Evolutionary conservation across 2,329 filamentous ascomycete species (phyloP).

Genomic region (Kalmusia sp.): DNA sequence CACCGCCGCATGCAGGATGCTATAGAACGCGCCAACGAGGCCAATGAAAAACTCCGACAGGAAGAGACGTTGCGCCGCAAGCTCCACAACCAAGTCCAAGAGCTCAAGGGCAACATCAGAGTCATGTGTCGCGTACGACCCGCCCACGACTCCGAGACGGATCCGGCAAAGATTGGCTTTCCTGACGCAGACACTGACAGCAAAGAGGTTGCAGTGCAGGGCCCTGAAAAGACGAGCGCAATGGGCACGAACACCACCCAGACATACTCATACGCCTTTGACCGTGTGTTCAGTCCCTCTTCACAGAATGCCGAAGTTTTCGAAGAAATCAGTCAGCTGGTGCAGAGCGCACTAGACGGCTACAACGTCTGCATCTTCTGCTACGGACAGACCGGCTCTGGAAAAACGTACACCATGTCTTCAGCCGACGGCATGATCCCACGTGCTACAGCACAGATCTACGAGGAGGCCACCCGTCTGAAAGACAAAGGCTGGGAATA

Average conservation of each 20-base stretch:
- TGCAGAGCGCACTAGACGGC: constrained; percentile 93
- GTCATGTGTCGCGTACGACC: constrained; percentile 97
- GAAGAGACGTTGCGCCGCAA: constrained; percentile 91
- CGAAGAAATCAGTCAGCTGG: constrained; percentile 93
- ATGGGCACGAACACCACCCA: constrained; percentile 78
- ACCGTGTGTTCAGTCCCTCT: constrained; percentile 84
- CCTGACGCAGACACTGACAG: constrained; percentile 82
- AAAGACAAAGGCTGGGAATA: constrained; percentile 95
- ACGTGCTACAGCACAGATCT: constrained; percentile 90
- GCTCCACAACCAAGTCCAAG: constrained; percentile 96
- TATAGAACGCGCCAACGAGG: constrained; percentile 70
- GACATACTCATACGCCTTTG: constrained; percentile 86
- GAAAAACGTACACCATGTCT: constrained; percentile 97
- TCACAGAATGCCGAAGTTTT: constrained; percentile 88
- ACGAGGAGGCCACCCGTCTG: constrained; percentile 81
- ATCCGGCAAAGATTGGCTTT: constrained; percentile 77
- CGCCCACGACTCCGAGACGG: constrained; percentile 63
- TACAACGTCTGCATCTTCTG: constrained; percentile 99
- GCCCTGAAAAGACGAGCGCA: constrained; percentile 83
- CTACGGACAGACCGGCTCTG: constrained; percentile 96
- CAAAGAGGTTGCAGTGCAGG: constrained; percentile 83
- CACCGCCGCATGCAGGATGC: constrained; percentile 83
- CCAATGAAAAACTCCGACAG: constrained; percentile 82
- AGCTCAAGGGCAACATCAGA: constrained; percentile 96
- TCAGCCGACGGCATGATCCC: constrained; percentile 97